phyloP scores from a whole-genome alignment of 2,329 filamentous ascomycete genomes.

The Hypoxylon sp. region DNA sequence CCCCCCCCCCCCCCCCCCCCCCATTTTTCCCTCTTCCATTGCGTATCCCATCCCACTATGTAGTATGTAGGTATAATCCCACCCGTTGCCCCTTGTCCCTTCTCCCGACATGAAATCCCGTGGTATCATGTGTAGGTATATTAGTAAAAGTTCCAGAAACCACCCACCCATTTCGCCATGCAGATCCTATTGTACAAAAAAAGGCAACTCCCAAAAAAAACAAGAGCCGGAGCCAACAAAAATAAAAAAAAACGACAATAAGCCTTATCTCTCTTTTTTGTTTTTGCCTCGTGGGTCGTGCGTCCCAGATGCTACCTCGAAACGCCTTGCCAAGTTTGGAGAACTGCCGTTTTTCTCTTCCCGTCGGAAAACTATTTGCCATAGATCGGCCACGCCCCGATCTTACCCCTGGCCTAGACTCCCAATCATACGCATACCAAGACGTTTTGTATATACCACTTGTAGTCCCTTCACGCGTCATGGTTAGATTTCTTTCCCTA shows the following conservation, averaged over 20 bases:
- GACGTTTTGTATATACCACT: constrained; percentile 37
- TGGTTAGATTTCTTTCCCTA: constrained; percentile 13
- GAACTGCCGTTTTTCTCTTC: constrained; percentile 34
- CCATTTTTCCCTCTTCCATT: constrained; percentile 15
- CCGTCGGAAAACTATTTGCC: constrained; percentile 25
- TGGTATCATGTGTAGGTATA: constrained; percentile 43
- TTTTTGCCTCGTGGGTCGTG: constrained; percentile 36
- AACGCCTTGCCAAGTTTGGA: constrained; percentile 44
- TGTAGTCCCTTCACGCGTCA: constrained; percentile 24
- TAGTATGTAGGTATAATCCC: constrained; percentile 19
- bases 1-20: too few relatives aligned
- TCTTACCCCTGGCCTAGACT: constrained; percentile 37
- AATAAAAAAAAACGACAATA: constrained; percentile 21
- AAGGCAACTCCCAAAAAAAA: constrained; percentile 34
- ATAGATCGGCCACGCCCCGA: constrained; percentile 24
- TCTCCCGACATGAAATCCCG: constrained; percentile 36
- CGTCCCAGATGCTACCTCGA: constrained; percentile 43
- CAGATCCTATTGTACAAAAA: constrained; percentile 46
- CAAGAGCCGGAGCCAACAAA: constrained; percentile 2
- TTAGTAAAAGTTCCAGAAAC: constrained; percentile 34
- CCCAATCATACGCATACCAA: constrained; percentile 29
- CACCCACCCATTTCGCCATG: constrained; percentile 41
- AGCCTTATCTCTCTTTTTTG: constrained; percentile 36
- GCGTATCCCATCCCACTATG: constrained; percentile 14
- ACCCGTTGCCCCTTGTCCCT: constrained; percentile 7